Evolutionary conservation across 176 grass and related monocot species (phyloP), one percentile per base, ranked within the genome.

Genomic region (Carex cristatella): DNA sequence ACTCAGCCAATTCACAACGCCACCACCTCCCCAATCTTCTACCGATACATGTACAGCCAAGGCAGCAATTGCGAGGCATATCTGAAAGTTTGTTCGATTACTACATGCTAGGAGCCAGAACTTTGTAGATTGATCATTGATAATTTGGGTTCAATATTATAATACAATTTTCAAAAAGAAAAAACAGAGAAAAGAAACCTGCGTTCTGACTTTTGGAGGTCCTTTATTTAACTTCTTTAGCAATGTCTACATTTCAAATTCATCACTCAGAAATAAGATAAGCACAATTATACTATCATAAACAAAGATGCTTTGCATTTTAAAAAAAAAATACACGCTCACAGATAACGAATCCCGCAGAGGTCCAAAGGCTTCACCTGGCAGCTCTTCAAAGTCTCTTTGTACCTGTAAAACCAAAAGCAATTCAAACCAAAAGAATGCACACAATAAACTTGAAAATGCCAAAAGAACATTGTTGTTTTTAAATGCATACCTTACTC

Each of bases 351-450:
- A 99, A 81, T 95, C 91, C 12, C 92, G 93, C 62, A 99, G 79
- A 58, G 79, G 89, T 85, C 91, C 81, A 87, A 99, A 99, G 69
- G 96, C 91, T 94, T 91, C 96, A 3, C 82, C 89, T 14, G 93
- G 96, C 77, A 99, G 86, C 87, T 99, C 96, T 88, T 99, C 96
- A 88, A 99, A 99, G 85, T 99, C 93, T 60, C 91, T 90, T 94
- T 99, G 96, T 63, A 99, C 96, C 96, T 99, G 87, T 81, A 85
- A 84, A 46, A 81, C 49, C 54, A 91, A 83, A 70, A 69, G 80
- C 80, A 69, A 79, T 79, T 42, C 10, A 82, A 80, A 71, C 46
- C 27, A 85, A 79, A 90, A 79, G 10, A 86, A 83, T 61, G 60
- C 33, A 23, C 37, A 78, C 49, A 61, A 62, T 42, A 69, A 81